Percentiles rank a stretch among this genome's conserved stretches.
Conservation (phyloP, 805 yeast species). For the Saccharomycopsis sp. region DNA sequence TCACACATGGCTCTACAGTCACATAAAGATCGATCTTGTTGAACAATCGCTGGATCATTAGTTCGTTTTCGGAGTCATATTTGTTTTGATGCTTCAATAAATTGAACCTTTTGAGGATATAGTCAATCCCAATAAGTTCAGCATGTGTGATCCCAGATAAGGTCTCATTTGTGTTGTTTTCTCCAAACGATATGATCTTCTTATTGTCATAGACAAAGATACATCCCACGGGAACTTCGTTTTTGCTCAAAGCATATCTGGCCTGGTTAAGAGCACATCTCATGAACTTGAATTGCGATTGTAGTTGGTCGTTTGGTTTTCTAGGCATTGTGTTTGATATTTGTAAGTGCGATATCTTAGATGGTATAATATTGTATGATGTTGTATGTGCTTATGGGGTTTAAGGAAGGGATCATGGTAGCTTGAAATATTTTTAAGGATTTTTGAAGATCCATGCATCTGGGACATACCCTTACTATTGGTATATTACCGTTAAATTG, state of each 20-base stretch:
- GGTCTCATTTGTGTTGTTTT: slow-evolving; percentile 80
- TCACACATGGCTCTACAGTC: slow-evolving; percentile 95
- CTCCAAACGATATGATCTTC: slow-evolving; percentile 63
- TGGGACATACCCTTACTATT: too few species aligned
- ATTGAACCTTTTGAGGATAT: slow-evolving; percentile 36
- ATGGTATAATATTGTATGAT: too few species aligned
- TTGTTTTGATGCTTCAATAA: slow-evolving; percentile 17
- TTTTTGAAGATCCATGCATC: too few species aligned
- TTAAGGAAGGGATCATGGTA: too few species aligned
- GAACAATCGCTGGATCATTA: slow-evolving; percentile 34
- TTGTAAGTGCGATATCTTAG: too few species aligned
- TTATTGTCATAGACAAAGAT: slow-evolving; percentile 49
- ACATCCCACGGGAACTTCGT: slow-evolving; percentile 85
- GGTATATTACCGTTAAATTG: too few species aligned
- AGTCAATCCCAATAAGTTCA: slow-evolving; percentile 74
- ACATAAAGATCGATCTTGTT: slow-evolving; percentile 68
- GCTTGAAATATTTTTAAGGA: too few species aligned
- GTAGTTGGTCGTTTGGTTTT: too few species aligned
- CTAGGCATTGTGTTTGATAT: too few species aligned
- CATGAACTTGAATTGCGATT: slow-evolving; percentile 40
- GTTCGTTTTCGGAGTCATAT: slow-evolving; percentile 18
- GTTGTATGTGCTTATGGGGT: too few species aligned
- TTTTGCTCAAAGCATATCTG: slow-evolving; percentile 51
- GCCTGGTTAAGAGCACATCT: slow-evolving; percentile 50
- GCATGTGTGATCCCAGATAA: slow-evolving; percentile 90